A percentile compares a stretch with the other conserved stretches of the same genome.
Conservation (phyloP, 768 basidiomycete species). For the Roridomyces roridus region DNA sequence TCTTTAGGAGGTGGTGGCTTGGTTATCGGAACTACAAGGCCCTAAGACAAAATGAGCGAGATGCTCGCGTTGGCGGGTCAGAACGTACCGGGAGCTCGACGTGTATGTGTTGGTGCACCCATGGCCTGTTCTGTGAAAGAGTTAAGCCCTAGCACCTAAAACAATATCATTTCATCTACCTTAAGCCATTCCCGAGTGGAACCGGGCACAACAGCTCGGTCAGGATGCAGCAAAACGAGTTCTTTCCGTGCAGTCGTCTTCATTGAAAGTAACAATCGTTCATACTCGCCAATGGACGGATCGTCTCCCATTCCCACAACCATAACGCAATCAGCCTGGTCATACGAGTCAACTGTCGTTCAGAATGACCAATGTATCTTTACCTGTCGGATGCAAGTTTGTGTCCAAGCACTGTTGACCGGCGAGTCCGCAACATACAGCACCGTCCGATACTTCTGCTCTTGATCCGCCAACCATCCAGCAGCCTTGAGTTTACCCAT, state of each 20-base stretch:
- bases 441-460: conserved; percentile 91
- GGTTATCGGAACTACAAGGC: conserved; percentile 67
- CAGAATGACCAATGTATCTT: too few relatives aligned
- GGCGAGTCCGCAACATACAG: conserved; percentile 97
- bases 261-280: conserved; percentile 89
- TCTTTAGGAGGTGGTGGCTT: conserved; percentile 73
- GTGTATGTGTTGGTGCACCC: conserved; percentile 96
- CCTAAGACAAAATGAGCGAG: conserved; percentile 47
- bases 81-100: conserved; percentile 80
- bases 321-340: conserved; percentile 95
- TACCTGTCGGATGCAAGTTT: conserved; percentile 96
- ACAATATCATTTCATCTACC: conserved; percentile 49
- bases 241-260: conserved; percentile 99
- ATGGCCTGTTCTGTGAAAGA: conserved; percentile 78
- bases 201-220: conserved; percentile 86
- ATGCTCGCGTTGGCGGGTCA: background rate
- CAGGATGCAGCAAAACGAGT: conserved; percentile 90
- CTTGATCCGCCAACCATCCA: conserved; percentile 88
- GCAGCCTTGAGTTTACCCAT: conserved; percentile 98
- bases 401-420: conserved; percentile 95
- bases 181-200: conserved; percentile 97
- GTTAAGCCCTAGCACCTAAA: conserved; percentile 3
- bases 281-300: conserved; percentile 90
- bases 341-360: too few relatives aligned
- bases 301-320: conserved; percentile 95